phyloP scores from a whole-genome alignment of 2,329 filamentous ascomycete genomes.

The Metarhizium rileyi region DNA sequence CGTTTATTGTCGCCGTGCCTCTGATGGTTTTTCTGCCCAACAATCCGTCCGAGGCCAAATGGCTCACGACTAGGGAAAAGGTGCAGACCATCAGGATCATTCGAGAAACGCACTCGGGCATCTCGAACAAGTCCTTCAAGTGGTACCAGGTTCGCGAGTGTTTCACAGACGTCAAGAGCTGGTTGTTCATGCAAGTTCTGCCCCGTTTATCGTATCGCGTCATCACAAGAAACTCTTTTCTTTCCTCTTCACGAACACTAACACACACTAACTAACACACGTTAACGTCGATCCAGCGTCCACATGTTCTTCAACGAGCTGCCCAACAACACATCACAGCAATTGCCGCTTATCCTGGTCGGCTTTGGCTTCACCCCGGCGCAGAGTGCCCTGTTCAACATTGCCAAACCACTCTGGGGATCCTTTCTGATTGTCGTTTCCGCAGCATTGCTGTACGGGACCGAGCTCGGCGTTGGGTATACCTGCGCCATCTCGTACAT shows the following conservation, averaged over 20 bases:
- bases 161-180: conserved; percentile 14
- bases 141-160: conserved; percentile 14
- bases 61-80: conserved; percentile 12
- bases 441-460: conserved; percentile 12
- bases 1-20: conserved; percentile 24
- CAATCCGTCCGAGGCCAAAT: conserved; percentile 12
- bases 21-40: conserved; percentile 13
- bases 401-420: conserved; percentile 14
- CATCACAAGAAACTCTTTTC: no score
- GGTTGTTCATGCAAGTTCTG: conserved; percentile 10
- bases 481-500: conserved; percentile 17
- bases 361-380: conserved; percentile 16
- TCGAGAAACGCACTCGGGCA: conserved; percentile 13
- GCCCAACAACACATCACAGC: conserved; percentile 17
- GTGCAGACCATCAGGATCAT: conserved; percentile 13
- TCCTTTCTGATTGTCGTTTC: conserved; percentile 13
- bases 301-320: conserved; percentile 19
- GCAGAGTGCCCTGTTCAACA: conserved; percentile 16
- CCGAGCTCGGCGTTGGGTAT: conserved; percentile 14
- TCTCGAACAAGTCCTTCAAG: conserved; percentile 15
- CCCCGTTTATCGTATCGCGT: neutral
- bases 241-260: no score
- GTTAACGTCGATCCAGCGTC: no score
- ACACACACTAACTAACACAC: neutral
- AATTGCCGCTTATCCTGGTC: conserved; percentile 15